Evolutionary conservation across 1,284 basidiomycete species (phyloP), one percentile per base, ranked within the genome.

Genomic region (Ceratobasidium papillatum): DNA sequence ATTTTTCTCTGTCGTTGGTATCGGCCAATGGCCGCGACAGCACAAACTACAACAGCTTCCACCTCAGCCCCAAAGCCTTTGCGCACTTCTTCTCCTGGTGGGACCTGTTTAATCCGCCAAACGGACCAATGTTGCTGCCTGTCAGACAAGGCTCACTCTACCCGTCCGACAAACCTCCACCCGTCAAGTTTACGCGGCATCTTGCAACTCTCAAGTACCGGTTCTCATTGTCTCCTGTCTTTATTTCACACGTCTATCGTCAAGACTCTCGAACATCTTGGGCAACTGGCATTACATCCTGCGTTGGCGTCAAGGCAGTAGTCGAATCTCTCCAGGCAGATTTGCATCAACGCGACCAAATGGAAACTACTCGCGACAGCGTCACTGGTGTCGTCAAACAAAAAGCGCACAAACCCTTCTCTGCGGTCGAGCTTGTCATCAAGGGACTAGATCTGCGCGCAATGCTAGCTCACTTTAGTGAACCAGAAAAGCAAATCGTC

Each of bases 31-130:
- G 78, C 0, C 75, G 78, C 78, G 76, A 81, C 19, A 51, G 79
- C n/a, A 74, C 77, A 0, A 82, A 80, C 8, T 82, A 84, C 76
- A 98, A 93, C 83, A 94, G 89, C 79, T 84, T 99, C 74, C 94
- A 99, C 83, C 88, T 98, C 49, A 94, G 92, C 1, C 95, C 96
- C 0, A 91, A 93, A 78, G 87, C 90, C 0, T 96, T 96, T 79
- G 87, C 94, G 3, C 94, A 96, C 81, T 99, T 99, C 83, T 95
- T 91, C 88, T 87, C 91, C 0, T 99, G 96, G 96, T 96, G 93
- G 89, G 85, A 85, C 45, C 84, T 97, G 11, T 99, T 99, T 81
- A 73, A 73, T 32, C 69, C 69, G 1, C 69, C 69, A 3, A 92
- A 94, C 79, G 87, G 90, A 72, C 88, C 87, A 4, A 84, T 96